These are phyloP conservation scores for Aureobasidium sp. DNA, from an alignment of 2,329 filamentous ascomycete species.

Conservation along the genomic window DNA sequence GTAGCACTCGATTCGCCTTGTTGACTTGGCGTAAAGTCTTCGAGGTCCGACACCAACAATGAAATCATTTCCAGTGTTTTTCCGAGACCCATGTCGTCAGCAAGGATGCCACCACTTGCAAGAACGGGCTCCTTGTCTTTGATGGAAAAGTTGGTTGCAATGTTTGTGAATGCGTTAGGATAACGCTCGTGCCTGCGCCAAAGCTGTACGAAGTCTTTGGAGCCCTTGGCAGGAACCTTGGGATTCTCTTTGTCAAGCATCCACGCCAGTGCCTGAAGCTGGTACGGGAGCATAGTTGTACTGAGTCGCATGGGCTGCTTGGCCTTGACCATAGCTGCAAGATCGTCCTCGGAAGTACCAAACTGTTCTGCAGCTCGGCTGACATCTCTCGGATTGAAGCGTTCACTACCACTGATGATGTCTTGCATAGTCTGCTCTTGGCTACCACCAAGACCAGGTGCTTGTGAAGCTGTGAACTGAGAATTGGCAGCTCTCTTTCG, in stretches of 20 bases:
- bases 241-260: conserved; percentile 69
- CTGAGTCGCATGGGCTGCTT: conserved; percentile 56
- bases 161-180: conserved; percentile 49
- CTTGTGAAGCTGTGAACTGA: conserved; percentile 13
- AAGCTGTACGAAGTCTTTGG: conserved; percentile 60
- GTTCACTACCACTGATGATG: conserved; percentile 56
- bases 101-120: conserved; percentile 73
- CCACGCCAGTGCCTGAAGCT: conserved; percentile 74
- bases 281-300: conserved; percentile 68
- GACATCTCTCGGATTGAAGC: conserved; percentile 57
- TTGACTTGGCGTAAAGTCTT: conserved; percentile 14
- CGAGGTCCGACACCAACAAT: conserved; percentile 54
- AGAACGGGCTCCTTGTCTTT: conserved; percentile 50
- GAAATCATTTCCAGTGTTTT: conserved; percentile 85
- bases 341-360: conserved; percentile 59
- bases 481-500: conserved; percentile 14
- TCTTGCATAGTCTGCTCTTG: conserved; percentile 48
- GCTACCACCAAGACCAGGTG: conserved; percentile 17
- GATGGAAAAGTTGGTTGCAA: conserved; percentile 60
- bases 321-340: conserved; percentile 64
- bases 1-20: conserved; percentile 46
- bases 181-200: conserved; percentile 52
- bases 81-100: conserved; percentile 87
- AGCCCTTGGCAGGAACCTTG: conserved; percentile 48
- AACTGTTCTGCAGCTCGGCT: conserved; percentile 60